Conservation (phyloP, 768 basidiomycete genomes). For the Russula griseocarnosa region DNA sequence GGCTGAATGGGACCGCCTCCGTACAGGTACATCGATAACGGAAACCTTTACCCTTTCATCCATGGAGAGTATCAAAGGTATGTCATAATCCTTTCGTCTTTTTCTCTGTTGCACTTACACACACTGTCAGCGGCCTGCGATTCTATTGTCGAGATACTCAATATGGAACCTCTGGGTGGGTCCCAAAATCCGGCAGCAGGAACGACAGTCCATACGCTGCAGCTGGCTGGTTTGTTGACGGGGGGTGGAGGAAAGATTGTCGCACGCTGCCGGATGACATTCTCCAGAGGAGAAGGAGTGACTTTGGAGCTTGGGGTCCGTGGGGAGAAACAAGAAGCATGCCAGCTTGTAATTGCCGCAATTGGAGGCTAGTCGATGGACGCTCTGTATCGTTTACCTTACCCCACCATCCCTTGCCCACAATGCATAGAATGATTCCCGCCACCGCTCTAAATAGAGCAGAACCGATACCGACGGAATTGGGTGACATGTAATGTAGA, state of each 20-base stretch:
- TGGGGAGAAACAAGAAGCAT: slow-evolving; percentile 85
- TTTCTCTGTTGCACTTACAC: slow-evolving; percentile 27
- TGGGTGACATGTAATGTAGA: slow-evolving; percentile 17
- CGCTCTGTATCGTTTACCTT: background rate
- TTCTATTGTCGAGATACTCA: slow-evolving; percentile 91
- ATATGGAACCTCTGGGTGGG: slow-evolving; percentile 96
- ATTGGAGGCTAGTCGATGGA: slow-evolving; percentile 58
- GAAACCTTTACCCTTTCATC: slow-evolving; percentile 92
- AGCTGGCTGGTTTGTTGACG: slow-evolving; percentile 83
- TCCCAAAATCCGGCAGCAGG: slow-evolving; percentile 71
- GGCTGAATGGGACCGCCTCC: slow-evolving; percentile 92
- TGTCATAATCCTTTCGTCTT: slow-evolving; percentile 30
- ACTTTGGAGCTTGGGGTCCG: slow-evolving; percentile 88
- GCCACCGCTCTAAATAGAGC: background rate
- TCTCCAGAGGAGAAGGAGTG: slow-evolving; percentile 82
- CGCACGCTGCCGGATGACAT: slow-evolving; percentile 94
- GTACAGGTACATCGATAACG: slow-evolving; percentile 68
- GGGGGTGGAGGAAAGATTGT: slow-evolving; percentile 97
- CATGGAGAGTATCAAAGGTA: slow-evolving; percentile 92
- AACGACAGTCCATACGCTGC: slow-evolving; percentile 87
- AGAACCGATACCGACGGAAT: slow-evolving; percentile 26
- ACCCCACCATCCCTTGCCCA: too few relatives aligned
- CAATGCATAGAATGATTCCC: background rate
- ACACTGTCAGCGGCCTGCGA: slow-evolving; percentile 77
- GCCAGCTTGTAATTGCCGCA: slow-evolving; percentile 83